Evolutionary conservation across 345 rosid genomes (phyloP).

Genomic region (Psidium friedrichsthalianum): DNA sequence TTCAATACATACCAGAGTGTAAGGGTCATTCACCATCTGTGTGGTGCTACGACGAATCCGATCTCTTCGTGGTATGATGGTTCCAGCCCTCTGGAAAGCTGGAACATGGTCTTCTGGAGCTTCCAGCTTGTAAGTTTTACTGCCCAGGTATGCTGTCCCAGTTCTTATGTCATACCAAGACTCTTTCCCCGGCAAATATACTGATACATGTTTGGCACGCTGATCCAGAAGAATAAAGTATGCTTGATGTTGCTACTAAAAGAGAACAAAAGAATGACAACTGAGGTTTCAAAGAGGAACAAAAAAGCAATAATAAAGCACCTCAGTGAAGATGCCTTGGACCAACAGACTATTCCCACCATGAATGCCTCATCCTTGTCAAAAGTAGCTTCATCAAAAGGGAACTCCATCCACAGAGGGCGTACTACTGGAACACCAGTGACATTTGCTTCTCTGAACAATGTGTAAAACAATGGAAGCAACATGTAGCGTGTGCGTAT

Average conservation of each 20-base stretch:
- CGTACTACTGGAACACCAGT: constrained; percentile 82
- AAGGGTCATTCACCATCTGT: constrained; percentile 93
- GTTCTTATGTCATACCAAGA: constrained; percentile 81
- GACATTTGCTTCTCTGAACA: constrained; percentile 89
- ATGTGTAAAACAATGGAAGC: constrained; percentile 90
- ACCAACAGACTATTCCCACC: constrained; percentile 90
- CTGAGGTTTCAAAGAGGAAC: neutral
- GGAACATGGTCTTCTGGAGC: constrained; percentile 83
- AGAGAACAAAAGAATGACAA: neutral
- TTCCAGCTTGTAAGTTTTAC: constrained; percentile 56
- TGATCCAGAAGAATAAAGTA: constrained; percentile 8
- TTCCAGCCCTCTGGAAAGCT: constrained; percentile 95
- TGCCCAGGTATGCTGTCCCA: constrained; percentile 57
- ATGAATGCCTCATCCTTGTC: constrained; percentile 91
- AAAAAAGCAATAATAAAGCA: constrained; percentile 6
- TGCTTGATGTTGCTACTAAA: neutral
- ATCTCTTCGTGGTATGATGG: constrained; percentile 85
- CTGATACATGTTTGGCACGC: constrained; percentile 61
- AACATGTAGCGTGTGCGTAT: constrained; percentile 73
- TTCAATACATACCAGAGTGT: constrained; percentile 59
- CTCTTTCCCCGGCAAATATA: constrained; percentile 87
- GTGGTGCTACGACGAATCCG: constrained; percentile 87
- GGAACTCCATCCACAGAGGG: constrained; percentile 99
- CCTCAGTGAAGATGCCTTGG: constrained; percentile 91
- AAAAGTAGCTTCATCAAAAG: constrained; percentile 76